These are phyloP conservation scores for Daldinia loculata DNA, from an alignment of 495 filamentous ascomycete genomes.

Conservation along the genomic window DNA sequence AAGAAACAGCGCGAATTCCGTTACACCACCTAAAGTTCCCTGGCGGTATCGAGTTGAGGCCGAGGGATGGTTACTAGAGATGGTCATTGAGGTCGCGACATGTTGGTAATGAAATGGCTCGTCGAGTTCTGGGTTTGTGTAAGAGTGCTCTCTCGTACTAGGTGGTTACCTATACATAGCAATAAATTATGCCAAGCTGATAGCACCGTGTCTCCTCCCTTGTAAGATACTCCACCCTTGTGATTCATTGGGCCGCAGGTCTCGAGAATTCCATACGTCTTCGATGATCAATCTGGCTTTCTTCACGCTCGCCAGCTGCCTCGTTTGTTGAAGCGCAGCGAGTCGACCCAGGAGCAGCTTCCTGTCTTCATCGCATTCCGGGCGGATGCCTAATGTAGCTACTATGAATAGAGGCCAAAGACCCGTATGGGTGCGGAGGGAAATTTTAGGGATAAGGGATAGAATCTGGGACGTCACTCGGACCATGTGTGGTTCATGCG, in stretches of 20 bases:
- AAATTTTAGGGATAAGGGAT: constrained; percentile 24
- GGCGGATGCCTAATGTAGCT: constrained; percentile 30
- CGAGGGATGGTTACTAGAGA: not conserved
- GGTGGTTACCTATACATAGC: not conserved
- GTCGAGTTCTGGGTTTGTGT: not conserved
- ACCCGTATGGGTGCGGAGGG: constrained; percentile 31
- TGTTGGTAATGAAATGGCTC: not conserved
- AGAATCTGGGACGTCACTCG: constrained; percentile 29
- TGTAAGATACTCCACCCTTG: constrained; percentile 32
- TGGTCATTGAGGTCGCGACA: not conserved
- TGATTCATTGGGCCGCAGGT: constrained; percentile 23
- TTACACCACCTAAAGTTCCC: constrained; percentile 40
- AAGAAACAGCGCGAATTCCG: constrained; percentile 45
- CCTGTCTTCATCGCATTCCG: constrained; percentile 33
- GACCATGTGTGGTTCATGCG: constrained; percentile 33
- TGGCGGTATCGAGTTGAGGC: not conserved
- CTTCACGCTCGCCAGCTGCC: constrained; percentile 33
- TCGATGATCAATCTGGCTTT: constrained; percentile 38
- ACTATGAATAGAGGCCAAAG: constrained; percentile 39
- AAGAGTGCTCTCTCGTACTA: constrained; percentile 1
- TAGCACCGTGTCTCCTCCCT: constrained; percentile 35
- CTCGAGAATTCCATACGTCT: constrained; percentile 36
- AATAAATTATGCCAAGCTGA: constrained; percentile 36
- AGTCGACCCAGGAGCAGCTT: constrained; percentile 28
- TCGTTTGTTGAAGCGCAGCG: constrained; percentile 30